Conservation (phyloP, 176 grass and related monocot species). For the Zea mays region Zm-B73-REFERENCE-NAM-5.0 NC_050097.1:210256501-210257000, state of each 20-base stretch:
- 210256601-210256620: slow-evolving; percentile 96
- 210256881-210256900: background rate
- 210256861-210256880: slow-evolving; percentile 30
- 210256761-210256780: slow-evolving; percentile 1
- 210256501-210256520: slow-evolving; percentile 95
- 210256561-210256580: slow-evolving; percentile 98
- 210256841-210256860: slow-evolving; percentile 50
- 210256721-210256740: slow-evolving; percentile 18
- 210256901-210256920: slow-evolving; percentile 46
- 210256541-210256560: slow-evolving; percentile 96
- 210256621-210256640: slow-evolving; percentile 75
- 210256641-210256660: slow-evolving; percentile 31
- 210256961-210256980: background rate
- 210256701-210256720: slow-evolving; percentile 28
- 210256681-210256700: slow-evolving; percentile 46
- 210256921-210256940: slow-evolving; percentile 39
- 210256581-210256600: slow-evolving; percentile 98
- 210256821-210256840: background rate
- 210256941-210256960: background rate
- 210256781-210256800: slow-evolving; percentile 61
- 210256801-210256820: slow-evolving; percentile 37
- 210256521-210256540: slow-evolving; percentile 78
- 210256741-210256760: background rate
- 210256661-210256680: slow-evolving; percentile 21
- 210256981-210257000: background rate